Evolutionary conservation across 2,329 filamentous ascomycete genomes (phyloP), one percentile per base, ranked within the genome.

Genomic region (Sclerotinia minor): DNA sequence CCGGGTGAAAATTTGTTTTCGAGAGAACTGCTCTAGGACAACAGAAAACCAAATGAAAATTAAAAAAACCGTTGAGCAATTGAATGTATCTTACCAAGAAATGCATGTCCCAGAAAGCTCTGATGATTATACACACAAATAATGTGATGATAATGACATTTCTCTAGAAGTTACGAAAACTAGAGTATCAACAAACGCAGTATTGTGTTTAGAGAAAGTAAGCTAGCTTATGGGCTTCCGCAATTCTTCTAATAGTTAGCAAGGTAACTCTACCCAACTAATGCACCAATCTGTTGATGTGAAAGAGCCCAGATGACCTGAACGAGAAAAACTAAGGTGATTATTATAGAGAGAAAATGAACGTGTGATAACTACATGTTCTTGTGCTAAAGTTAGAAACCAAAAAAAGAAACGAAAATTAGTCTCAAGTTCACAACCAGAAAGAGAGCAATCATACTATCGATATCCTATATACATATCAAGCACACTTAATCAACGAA

Each of bases 191-290:
- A 15, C 5, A 41, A 17, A 41, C 38, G 13, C 8, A 1, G 13
- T 15, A 17, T 17, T 1, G 5, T 41, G 0, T 41, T 2, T 41
- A 4, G 4, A 15, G 38, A 9, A 41, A 17, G 4, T 1, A 41
- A 41, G 13, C 38, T 41, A 41, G 38, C 38, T 41, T 15, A 41
- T 5, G 6, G 13, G 38, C 38, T 15, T 54, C 8, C 9, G 32
- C 19, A 13, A n/a, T 2, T n/a, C 11, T n/a, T 13, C 1, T 1
- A 2, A 35, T 29, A 6, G 19, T 7, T 15, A 17, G 4, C 4
- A 41, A 41, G 38, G 13, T 15, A 2, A 5, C 13, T 38, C 13
- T 13, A 41, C 38, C 3, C 3, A 5, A 15, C 15, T 15, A 15
- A 15, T 9, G 4, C 9, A 1, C 19, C 9, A 54, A 3, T 19